Evolutionary conservation across 345 rosid species (phyloP), one percentile per base, ranked within the genome.

Genomic region (Hibiscus tridactylites): DNA sequence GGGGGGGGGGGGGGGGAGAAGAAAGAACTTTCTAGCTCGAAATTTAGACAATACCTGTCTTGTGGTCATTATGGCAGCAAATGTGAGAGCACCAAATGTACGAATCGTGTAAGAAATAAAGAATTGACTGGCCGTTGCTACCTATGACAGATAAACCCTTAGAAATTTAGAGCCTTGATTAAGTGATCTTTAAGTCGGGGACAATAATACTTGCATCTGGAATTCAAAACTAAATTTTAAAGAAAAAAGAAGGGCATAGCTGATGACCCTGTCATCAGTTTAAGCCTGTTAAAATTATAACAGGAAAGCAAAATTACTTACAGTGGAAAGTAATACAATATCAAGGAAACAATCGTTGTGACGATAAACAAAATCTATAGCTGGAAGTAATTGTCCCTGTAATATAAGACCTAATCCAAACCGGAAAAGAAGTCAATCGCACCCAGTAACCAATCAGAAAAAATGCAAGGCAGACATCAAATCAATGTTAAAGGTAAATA

Each of bases 91-190:
- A 16, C 98, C 96, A 75, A 91, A 93, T 68, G 96, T 91, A 26
- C 92, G 92, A 75, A 91, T 91, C n/a, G 96, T 93, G 81, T 88
- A 91, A 58, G 96, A 93, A 79, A 93, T 91, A 79, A 91, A 93
- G 76, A 91, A 91, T 69, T 93, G 96, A 74, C 97, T 87, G 57
- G 82, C 82, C 66, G 98, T 88, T 69, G 98, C 97, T 54, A 93
- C 98, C 97, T 93, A 93, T 68, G 73, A 69, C 62, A 53, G 37
- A 75, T 29, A 52, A 77, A 42, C 24, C 31, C 50, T 31, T 9
- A 50, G 5, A 46, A 65, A 60, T 39, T 47, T 33, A 46, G 33
- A 67, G 15, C 35, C 39, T 9, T 33, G n/a, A 9, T 46, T 31
- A 69, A n/a, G 52, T 65, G 19, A 64, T 58, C 56, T 53, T 42